These are phyloP conservation scores for Pholiota microspora DNA, from an alignment of 768 basidiomycete species.

Conservation along the genomic window DNA sequence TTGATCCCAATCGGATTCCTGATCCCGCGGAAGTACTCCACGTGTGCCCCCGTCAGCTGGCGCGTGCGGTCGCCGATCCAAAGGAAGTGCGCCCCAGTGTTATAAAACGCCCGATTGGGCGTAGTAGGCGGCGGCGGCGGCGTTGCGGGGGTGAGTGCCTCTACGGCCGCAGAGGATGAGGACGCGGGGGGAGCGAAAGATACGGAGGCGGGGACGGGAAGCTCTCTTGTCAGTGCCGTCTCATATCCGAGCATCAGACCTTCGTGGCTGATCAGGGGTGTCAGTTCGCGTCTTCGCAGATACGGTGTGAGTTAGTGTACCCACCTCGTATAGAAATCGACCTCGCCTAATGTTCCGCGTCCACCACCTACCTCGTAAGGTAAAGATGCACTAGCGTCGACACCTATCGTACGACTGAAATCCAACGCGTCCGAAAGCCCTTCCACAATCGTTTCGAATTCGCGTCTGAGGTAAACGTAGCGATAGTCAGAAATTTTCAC, in stretches of 20 bases:
- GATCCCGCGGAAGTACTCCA: conserved; percentile 93
- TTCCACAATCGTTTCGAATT: conserved; percentile 85
- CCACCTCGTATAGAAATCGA: conserved; percentile 91
- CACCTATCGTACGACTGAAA: conserved; percentile 88
- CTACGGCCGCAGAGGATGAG: conserved; percentile 1
- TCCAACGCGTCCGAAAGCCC: conserved; percentile 89
- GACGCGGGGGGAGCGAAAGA: conserved; percentile 1
- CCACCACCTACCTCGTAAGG: conserved; percentile 74
- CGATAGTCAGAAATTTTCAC: background rate
- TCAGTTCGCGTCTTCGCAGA: background rate
- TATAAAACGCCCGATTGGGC: conserved; percentile 59
- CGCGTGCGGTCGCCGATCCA: conserved; percentile 98
- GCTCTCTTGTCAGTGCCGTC: conserved; percentile 80
- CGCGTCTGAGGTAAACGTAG: conserved; percentile 41
- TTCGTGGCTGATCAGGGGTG: conserved; percentile 62
- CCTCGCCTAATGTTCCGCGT: conserved; percentile 73
- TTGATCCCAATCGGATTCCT: conserved; percentile 95
- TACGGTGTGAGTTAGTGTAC: conserved; percentile 9
- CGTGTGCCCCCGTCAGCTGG: conserved; percentile 88
- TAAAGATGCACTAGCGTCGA: conserved; percentile 42
- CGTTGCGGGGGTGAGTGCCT: no score
- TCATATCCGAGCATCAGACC: conserved; percentile 93
- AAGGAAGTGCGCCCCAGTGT: conserved; percentile 90
- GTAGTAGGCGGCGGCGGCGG: conserved; percentile 1
- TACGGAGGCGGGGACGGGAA: conserved; percentile 37